phyloP scores from a whole-genome alignment of 805 yeast species.

The Kluyveromyces dobzhanskii region DNA sequence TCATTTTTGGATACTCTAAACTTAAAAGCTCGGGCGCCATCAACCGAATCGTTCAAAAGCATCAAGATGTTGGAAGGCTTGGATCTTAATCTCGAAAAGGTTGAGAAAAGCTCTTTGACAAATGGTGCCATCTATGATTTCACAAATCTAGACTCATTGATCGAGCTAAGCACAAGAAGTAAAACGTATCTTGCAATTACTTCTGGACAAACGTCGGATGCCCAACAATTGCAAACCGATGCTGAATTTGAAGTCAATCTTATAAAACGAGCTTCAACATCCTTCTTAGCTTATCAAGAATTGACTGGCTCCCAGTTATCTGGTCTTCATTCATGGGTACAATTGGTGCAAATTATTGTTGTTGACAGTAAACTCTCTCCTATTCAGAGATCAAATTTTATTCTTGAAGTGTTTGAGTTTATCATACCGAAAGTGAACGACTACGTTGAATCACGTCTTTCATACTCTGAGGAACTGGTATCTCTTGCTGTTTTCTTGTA shows the following conservation, averaged over 20 bases:
- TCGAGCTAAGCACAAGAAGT: conserved; percentile 22
- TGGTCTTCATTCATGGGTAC: conserved; percentile 77
- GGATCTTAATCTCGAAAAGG: conserved; percentile 36
- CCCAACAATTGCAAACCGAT: conserved; percentile 12
- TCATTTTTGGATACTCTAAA: conserved; percentile 66
- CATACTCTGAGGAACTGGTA: conserved; percentile 67
- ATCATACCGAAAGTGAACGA: conserved; percentile 70
- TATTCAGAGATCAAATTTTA: conserved; percentile 47
- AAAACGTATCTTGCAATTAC: conserved; percentile 5
- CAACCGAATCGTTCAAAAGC: conserved; percentile 11
- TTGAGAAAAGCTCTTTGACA: conserved; percentile 24
- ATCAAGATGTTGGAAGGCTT: conserved; percentile 28
- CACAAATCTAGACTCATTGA: conserved; percentile 31
- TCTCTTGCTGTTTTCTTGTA: conserved; percentile 66
- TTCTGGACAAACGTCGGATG: conserved; percentile 14
- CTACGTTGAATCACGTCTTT: conserved; percentile 56
- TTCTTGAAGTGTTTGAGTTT: conserved; percentile 67
- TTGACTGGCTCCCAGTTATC: conserved; percentile 47
- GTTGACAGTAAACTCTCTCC: conserved; percentile 47
- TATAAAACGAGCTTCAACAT: conserved; percentile 33
- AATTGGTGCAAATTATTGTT: conserved; percentile 64
- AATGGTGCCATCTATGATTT: conserved; percentile 35
- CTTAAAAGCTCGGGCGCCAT: conserved; percentile 38
- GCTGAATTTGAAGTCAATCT: conserved; percentile 16
- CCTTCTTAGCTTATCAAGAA: conserved; percentile 38